Percentiles rank a stretch among this genome's conserved stretches.
Evolutionary conservation across 2,329 filamentous ascomycete genomes (phyloP).

Genomic region (Phaeosphaeriaceae sp.): DNA sequence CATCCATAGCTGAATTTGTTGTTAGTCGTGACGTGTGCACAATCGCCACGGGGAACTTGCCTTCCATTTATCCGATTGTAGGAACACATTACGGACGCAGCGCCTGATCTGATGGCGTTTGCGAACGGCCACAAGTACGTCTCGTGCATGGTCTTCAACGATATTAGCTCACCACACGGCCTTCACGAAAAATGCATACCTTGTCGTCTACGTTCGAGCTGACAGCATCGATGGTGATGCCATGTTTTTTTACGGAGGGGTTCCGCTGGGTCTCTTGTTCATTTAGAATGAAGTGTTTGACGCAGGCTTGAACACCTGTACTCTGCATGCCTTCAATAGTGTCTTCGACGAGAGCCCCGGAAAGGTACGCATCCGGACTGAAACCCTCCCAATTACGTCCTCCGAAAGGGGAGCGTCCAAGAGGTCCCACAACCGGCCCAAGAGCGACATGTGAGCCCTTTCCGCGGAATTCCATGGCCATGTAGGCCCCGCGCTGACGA

Average conservation of each 20-base stretch:
- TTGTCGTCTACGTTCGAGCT: constrained; percentile 63
- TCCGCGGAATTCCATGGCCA: constrained; percentile 41
- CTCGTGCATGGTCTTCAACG: constrained; percentile 65
- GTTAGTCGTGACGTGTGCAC: background rate
- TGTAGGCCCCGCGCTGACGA: constrained; percentile 38
- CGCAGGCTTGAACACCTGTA: constrained; percentile 50
- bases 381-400: constrained; percentile 57
- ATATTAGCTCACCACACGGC: constrained; percentile 51
- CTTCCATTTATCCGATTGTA: constrained; percentile 47
- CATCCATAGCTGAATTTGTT: constrained; percentile 30
- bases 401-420: constrained; percentile 48
- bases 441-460: constrained; percentile 52
- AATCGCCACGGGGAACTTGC: background rate
- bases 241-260: constrained; percentile 30
- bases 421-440: constrained; percentile 58
- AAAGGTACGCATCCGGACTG: constrained; percentile 51
- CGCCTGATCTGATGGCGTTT: constrained; percentile 65
- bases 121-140: constrained; percentile 72
- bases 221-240: constrained; percentile 60
- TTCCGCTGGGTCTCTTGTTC: constrained; percentile 63
- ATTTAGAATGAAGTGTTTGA: constrained; percentile 65
- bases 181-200: constrained; percentile 54
- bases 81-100: constrained; percentile 66
- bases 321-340: constrained; percentile 50
- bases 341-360: constrained; percentile 47